Conservation (phyloP, 1,284 basidiomycete species). For the Cystobasidiaceae sp. region DNA sequence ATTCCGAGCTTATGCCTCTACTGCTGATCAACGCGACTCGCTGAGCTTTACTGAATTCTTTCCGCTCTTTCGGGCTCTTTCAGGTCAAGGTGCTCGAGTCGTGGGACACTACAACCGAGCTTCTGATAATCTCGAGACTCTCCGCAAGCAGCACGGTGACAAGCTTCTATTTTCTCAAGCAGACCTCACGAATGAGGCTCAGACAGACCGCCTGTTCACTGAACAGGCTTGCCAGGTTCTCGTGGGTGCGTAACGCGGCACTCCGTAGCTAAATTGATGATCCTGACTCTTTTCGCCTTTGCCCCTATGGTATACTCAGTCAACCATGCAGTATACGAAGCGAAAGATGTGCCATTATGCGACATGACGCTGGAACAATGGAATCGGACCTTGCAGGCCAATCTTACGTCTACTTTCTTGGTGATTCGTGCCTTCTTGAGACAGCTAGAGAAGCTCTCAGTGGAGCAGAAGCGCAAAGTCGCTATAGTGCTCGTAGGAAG, state of each 20-base stretch:
- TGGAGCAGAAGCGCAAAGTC: slow-evolving; percentile 53
- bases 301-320: slow-evolving; percentile 52
- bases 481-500: slow-evolving; percentile 64
- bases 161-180: slow-evolving; percentile 53
- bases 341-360: slow-evolving; percentile 53
- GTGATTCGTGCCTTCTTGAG: slow-evolving; percentile 59
- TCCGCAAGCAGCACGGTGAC: slow-evolving; percentile 45
- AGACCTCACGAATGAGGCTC: slow-evolving; percentile 57
- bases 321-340: slow-evolving; percentile 59
- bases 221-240: slow-evolving; percentile 8
- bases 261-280: too few species aligned
- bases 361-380: slow-evolving; percentile 62
- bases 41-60: too few species aligned
- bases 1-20: not conserved
- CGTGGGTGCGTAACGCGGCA: slow-evolving; percentile 21
- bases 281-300: too few species aligned
- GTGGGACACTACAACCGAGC: slow-evolving; percentile 67
- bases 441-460: slow-evolving; percentile 51
- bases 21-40: not conserved
- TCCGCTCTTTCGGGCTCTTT: not conserved
- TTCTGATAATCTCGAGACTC: slow-evolving; percentile 50
- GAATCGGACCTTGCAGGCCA: slow-evolving; percentile 59
- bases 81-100: slow-evolving; percentile 64
- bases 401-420: slow-evolving; percentile 57
- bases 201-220: slow-evolving; percentile 52